Base-by-base conservation (phyloP, 129 eudicot species). In the Solidago caesia region DNA sequence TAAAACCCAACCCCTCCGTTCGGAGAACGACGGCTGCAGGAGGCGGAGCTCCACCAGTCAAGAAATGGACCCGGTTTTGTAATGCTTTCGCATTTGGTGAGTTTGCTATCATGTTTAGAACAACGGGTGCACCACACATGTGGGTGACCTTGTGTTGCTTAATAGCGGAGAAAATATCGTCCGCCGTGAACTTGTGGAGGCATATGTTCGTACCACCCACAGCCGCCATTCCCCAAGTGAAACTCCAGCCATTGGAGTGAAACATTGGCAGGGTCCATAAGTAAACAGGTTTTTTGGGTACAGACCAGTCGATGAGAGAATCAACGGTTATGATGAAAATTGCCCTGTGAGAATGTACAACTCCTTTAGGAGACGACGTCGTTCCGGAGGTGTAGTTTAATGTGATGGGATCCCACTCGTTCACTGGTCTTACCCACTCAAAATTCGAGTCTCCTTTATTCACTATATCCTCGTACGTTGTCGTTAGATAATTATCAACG, bases 211-310 rank as follows among this genome's bases (percentile, higher is more conserved):
- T 80, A 10, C 84, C 96, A 2, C 96, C 91, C 2, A 75, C 80
- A 5, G 96, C 91, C 5, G 96, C 96, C 77, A 84, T 82, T 26
- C 89, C 91, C 96, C 96, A 89, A 15, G 87, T 84, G 70, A 72
- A 86, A 68, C 83, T 77, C 96, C 96, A 89, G 26, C 96, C 96
- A 79, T 86, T 86, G 14, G 87, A 70, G 47, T 86, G 96, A 41
- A 89, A 89, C 96, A 89, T 86, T 8, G 96, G 96, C 7, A 89
- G 61, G 1, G 96, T 86, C 96, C 96, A 89, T 9, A 86, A 59
- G 16, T 72, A 84, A 6, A 81, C 78, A 5, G 89, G 83, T 33
- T 80, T 60, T 11, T 79, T 86, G 1, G 84, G 84, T 7, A 86
- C 71, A 2, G 82, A 45, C 96, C 96, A 89, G 5, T 76, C 79